Percentiles rank a stretch among this genome's conserved stretches.
Conservation (phyloP, 257 asterid species). For the Solanum pinnatisectum region DNA sequence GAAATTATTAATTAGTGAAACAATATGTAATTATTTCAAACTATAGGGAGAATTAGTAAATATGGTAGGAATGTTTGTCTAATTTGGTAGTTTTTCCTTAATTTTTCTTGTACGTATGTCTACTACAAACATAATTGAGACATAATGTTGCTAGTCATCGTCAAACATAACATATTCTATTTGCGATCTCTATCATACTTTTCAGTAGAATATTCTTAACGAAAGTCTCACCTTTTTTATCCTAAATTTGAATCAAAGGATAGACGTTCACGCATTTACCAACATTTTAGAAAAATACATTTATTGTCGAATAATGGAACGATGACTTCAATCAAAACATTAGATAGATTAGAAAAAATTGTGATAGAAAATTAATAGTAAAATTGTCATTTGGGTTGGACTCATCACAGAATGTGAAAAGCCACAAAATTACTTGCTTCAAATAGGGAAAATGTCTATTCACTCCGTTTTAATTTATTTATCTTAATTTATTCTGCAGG, state of each 20-base stretch:
- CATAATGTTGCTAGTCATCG: no score
- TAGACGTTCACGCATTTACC: neutral
- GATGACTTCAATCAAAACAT: neutral
- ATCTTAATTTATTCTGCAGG: rapidly evolving
- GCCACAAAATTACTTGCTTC: neutral
- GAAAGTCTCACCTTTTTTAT: neutral
- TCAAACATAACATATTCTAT: no score
- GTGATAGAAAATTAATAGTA: neutral
- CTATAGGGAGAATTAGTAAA: no score
- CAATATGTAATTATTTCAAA: neutral
- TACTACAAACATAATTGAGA: neutral
- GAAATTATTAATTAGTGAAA: neutral
- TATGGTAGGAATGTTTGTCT: neutral
- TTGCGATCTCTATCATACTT: neutral
- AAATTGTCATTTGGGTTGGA: neutral
- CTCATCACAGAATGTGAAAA: neutral
- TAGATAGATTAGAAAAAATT: no score
- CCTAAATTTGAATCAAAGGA: neutral
- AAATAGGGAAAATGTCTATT: no score
- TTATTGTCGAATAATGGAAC: neutral
- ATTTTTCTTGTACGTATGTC: no score
- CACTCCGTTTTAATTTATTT: no score
- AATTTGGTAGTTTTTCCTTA: no score
- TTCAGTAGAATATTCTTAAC: no score
- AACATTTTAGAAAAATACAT: neutral